Evolutionary conservation across 345 rosid genomes (phyloP).

Genomic region (Nasturtium officinale): DNA sequence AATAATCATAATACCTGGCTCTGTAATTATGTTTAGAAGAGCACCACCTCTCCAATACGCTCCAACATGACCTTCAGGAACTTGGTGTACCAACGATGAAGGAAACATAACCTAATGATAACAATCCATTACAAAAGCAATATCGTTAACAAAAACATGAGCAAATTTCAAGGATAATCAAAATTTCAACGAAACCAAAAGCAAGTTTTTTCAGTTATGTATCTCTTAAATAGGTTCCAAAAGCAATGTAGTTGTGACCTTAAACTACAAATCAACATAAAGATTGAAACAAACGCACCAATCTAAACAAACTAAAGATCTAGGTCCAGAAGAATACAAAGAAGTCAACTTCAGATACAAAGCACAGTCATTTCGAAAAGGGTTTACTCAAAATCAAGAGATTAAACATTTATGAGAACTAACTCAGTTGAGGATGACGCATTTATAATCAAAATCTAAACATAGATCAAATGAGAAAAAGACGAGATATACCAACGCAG

Average conservation of each 20-base stretch:
- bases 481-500: conserved; percentile 46
- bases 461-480: neutral
- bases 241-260: neutral
- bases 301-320: neutral
- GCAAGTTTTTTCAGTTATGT: neutral
- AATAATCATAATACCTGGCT: conserved; percentile 55
- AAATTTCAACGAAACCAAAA: neutral
- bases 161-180: no score
- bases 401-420: neutral
- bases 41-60: conserved; percentile 98
- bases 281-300: neutral
- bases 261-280: neutral
- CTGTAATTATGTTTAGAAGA: conserved; percentile 60
- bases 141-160: no score
- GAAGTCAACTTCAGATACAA: conserved; percentile 28
- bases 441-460: neutral
- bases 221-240: neutral
- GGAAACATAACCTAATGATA: conserved; percentile 57
- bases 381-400: neutral
- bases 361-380: neutral
- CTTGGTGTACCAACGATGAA: conserved; percentile 73
- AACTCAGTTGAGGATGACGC: neutral
- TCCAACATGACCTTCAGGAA: conserved; percentile 96
- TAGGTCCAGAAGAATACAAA: conserved; percentile 1
- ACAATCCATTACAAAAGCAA: neutral